Percentiles rank a stretch among this genome's conserved stretches.
Conservation (phyloP, 495 filamentous ascomycete genomes). For the Neurospora sp. region DNA sequence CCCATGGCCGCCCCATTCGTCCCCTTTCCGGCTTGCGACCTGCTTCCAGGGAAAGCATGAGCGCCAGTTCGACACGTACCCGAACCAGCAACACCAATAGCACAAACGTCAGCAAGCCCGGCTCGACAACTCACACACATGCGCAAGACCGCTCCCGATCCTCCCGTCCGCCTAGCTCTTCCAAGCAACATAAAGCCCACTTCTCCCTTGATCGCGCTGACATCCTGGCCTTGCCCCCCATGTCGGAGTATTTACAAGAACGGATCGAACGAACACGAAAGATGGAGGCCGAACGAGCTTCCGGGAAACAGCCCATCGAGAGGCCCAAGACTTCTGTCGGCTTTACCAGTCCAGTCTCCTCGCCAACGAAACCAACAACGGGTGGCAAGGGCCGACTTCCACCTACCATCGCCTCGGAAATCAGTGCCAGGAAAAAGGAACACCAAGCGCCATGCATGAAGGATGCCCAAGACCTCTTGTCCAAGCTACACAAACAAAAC, state of each 20-base stretch:
- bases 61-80: slow-evolving; percentile 25
- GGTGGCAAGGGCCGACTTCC: slow-evolving; percentile 22
- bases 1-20: slow-evolving; percentile 15
- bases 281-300: slow-evolving; percentile 33
- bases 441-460: slow-evolving; percentile 29
- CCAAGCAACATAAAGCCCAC: slow-evolving; percentile 18
- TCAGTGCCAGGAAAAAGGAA: slow-evolving; percentile 26
- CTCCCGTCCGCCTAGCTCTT: slow-evolving; percentile 2
- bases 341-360: slow-evolving; percentile 8
- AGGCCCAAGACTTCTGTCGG: not conserved
- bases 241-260: slow-evolving; percentile 42
- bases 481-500: slow-evolving; percentile 71
- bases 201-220: slow-evolving; percentile 23
- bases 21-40: slow-evolving; percentile 24
- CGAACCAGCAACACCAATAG: slow-evolving; percentile 30
- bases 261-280: slow-evolving; percentile 39
- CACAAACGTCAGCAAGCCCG: not conserved
- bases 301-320: slow-evolving; percentile 1
- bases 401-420: slow-evolving; percentile 10
- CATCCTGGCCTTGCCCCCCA: slow-evolving; percentile 18
- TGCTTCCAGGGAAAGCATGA: slow-evolving; percentile 30
- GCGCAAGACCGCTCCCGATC: slow-evolving; percentile 14
- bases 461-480: slow-evolving; percentile 38
- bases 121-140: slow-evolving; percentile 17
- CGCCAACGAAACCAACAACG: not conserved